Evolutionary conservation across 768 basidiomycete genomes (phyloP), one percentile per base, ranked within the genome.

Genomic region (Scleroderma citrinum): DNA sequence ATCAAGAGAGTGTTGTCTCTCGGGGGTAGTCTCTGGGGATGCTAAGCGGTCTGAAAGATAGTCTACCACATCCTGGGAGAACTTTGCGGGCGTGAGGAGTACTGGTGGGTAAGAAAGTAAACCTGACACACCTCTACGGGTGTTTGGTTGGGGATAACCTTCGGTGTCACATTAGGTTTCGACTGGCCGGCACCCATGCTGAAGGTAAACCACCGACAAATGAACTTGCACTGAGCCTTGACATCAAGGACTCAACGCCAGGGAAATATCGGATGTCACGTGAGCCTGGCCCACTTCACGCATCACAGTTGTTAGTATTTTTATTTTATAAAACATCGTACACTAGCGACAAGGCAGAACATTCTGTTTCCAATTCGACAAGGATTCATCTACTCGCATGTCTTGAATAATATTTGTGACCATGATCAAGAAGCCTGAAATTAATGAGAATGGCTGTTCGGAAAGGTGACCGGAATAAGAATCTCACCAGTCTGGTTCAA

Each of bases 401-500:
- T 49, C 65, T 71, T 51, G 67, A 68, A 17, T 69, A 54, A 59
- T 68, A 77, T 53, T 70, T 76, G 56, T 78, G 75, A 4, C 76
- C 77, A 52, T 77, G 70, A 43, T 75, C 71, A 16, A 79, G 64
- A 14, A 78, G 64, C 76, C 76, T 77, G 38, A 21, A 43, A 44
- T 29, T 12, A 38, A 35, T 24, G 45, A 51, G 43, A 61, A 47
- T 34, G 19, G 37, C 26, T 29, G 17, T 12, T 13, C 21, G n/a
- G 14, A 45, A 2, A 6, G 11, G 47, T 7, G 14, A 3, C 10
- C 13, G 30, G 26, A n/a, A 40, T 11, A 37, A 8, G 47, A 2
- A 20, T 53, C 69, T 59, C 59, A 85, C 95, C 95, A 98, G 59
- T 98, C 94, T 35, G 92, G 83, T 59, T 97, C 93, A 38, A 97